A percentile compares a stretch with the other conserved stretches of the same genome.
Evolutionary conservation across 495 filamentous ascomycete species (phyloP).

Genomic region (Penicillium argentinense): DNA sequence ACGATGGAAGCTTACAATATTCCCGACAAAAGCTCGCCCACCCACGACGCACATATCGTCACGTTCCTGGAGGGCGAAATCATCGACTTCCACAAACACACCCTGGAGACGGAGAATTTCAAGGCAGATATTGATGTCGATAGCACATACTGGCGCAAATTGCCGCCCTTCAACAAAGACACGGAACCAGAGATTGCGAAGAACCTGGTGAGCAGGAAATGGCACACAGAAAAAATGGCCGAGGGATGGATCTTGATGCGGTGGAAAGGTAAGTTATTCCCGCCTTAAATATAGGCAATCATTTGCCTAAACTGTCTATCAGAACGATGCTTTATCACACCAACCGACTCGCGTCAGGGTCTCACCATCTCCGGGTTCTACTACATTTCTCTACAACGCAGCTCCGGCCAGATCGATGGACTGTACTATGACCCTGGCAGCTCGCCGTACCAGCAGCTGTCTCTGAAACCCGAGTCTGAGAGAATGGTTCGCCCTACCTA

Average conservation of each 20-base stretch:
- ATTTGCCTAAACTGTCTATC: slow-evolving; percentile 11
- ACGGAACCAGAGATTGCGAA: slow-evolving; percentile 58
- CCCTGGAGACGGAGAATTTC: slow-evolving; percentile 67
- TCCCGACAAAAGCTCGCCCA: slow-evolving; percentile 55
- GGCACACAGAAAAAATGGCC: slow-evolving; percentile 52
- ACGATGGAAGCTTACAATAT: slow-evolving; percentile 81
- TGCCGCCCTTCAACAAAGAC: slow-evolving; percentile 63
- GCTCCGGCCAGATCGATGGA: slow-evolving; percentile 63
- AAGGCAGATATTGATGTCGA: slow-evolving; percentile 59
- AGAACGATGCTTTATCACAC: slow-evolving; percentile 74
- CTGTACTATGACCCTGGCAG: slow-evolving; percentile 74
- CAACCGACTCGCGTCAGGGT: slow-evolving; percentile 54
- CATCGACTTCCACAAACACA: slow-evolving; percentile 69
- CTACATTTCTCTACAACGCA: slow-evolving; percentile 63
- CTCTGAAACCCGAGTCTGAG: slow-evolving; percentile 50
- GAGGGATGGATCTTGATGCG: slow-evolving; percentile 72
- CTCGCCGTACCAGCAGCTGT: slow-evolving; percentile 69
- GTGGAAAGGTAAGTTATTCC: slow-evolving; percentile 62
- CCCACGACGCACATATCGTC: slow-evolving; percentile 61
- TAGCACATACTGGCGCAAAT: slow-evolving; percentile 68
- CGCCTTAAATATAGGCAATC: background rate
- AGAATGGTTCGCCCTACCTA: slow-evolving; percentile 45
- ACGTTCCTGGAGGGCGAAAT: slow-evolving; percentile 79
- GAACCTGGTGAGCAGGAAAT: slow-evolving; percentile 57
- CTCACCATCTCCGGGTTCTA: slow-evolving; percentile 78